These are phyloP conservation scores for Salix purpurea DNA, from an alignment of 345 rosid genomes.

Conservation along the genomic window DNA sequence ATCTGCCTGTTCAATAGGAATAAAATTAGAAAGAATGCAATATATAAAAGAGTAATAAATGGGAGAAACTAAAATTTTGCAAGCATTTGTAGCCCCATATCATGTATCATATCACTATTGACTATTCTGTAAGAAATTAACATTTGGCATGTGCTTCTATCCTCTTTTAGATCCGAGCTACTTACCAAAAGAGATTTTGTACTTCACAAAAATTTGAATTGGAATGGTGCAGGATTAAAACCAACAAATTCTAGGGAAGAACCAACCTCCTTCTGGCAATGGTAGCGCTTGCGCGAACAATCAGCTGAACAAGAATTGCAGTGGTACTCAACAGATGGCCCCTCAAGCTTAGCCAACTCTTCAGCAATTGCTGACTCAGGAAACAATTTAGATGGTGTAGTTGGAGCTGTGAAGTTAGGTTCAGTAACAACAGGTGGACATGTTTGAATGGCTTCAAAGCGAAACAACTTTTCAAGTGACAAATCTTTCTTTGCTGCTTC, in stretches of 20 bases:
- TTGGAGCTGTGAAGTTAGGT: conserved; percentile 47
- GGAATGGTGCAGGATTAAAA: conserved; percentile 1
- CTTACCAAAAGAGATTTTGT: background rate
- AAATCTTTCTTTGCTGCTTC: conserved; percentile 38
- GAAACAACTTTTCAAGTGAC: conserved; percentile 65
- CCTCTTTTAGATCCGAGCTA: background rate
- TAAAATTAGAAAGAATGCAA: conserved; percentile 22
- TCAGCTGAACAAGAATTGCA: conserved; percentile 98
- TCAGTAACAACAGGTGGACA: conserved; percentile 40
- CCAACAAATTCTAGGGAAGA: conserved; percentile 6
- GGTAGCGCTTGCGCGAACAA: conserved; percentile 98
- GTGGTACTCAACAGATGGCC: conserved; percentile 89
- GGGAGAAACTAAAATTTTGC: background rate
- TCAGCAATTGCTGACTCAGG: conserved; percentile 72
- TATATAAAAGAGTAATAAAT: background rate
- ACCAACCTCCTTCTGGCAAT: conserved; percentile 94
- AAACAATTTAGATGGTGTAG: conserved; percentile 55
- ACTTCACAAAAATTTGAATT: background rate
- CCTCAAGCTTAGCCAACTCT: conserved; percentile 71
- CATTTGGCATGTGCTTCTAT: background rate
- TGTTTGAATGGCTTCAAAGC: conserved; percentile 60
- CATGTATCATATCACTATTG: background rate
- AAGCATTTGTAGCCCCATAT: background rate
- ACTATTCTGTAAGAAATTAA: background rate
- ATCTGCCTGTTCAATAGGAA: conserved; percentile 81